Conservation (phyloP, 352 stramenopile genomes). For the Globisporangium nodosum region DNA sequence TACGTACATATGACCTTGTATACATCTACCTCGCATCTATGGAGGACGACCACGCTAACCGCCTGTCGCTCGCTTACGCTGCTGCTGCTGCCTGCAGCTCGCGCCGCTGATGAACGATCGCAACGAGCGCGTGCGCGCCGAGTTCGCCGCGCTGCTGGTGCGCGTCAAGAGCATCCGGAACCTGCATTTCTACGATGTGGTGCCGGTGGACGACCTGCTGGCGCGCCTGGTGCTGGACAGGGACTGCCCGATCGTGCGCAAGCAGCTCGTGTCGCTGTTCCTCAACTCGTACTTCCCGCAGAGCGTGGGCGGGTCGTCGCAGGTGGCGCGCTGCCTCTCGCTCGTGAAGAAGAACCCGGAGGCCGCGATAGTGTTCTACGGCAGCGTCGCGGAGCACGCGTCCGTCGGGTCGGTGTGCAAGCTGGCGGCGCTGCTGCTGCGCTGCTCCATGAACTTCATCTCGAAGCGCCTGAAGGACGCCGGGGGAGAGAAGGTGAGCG, state of each 20-base stretch:
- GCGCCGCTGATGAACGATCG: constrained; percentile 78
- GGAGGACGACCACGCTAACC: too few species aligned
- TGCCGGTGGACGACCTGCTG: constrained; percentile 71
- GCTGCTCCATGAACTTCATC: constrained; percentile 75
- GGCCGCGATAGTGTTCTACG: constrained; percentile 80
- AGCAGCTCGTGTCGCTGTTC: constrained; percentile 78
- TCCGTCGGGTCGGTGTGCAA: constrained; percentile 84
- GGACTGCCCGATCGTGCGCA: constrained; percentile 45
- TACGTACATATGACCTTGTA: constrained; percentile 15
- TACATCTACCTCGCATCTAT: too few species aligned
- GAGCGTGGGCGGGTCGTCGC: constrained; percentile 67
- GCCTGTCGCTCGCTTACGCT: too few species aligned
- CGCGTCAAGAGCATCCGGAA: constrained; percentile 86
- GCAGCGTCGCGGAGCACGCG: constrained; percentile 62
- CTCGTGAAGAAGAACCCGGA: constrained; percentile 80
- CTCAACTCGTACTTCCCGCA: constrained; percentile 87
- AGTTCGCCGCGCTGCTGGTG: constrained; percentile 71
- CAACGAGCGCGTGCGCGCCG: constrained; percentile 77
- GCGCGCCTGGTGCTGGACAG: constrained; percentile 67
- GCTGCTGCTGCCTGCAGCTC: constrained; percentile 25
- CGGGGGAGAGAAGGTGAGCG: constrained; percentile 19
- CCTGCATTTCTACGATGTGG: constrained; percentile 85
- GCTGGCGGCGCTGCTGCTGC: constrained; percentile 62
- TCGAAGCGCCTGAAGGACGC: constrained; percentile 57
- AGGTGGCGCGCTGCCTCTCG: constrained; percentile 74